These are phyloP conservation scores for Helenozyma baotianmanensis DNA, from an alignment of 805 yeast species.

Conservation along the genomic window DNA sequence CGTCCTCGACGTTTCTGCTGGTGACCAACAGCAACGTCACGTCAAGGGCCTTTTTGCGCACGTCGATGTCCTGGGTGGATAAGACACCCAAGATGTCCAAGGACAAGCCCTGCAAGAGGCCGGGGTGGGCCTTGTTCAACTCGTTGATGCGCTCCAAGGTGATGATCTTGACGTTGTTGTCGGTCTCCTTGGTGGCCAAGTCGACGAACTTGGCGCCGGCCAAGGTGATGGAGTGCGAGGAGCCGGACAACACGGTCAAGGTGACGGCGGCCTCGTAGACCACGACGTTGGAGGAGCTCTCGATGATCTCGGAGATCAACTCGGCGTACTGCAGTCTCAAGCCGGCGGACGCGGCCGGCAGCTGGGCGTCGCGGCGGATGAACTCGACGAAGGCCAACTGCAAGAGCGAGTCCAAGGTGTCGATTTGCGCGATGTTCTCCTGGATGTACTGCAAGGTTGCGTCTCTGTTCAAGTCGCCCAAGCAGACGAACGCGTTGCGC, in stretches of 20 bases:
- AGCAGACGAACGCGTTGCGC: constrained; percentile 89
- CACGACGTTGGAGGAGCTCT: constrained; percentile 65
- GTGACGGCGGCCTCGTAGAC: constrained; percentile 90
- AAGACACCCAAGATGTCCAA: constrained; percentile 84
- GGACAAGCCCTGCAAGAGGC: constrained; percentile 75
- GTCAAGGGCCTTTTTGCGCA: constrained; percentile 80
- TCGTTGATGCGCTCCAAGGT: constrained; percentile 82
- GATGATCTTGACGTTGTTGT: constrained; percentile 89
- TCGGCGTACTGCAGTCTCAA: constrained; percentile 68
- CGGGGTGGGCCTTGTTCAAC: constrained; percentile 70
- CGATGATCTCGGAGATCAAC: constrained; percentile 68
- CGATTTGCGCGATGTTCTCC: constrained; percentile 56
- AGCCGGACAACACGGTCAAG: constrained; percentile 52
- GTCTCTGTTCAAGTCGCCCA: constrained; percentile 78
- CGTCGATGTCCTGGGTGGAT: constrained; percentile 86
- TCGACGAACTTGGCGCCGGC: constrained; percentile 87
- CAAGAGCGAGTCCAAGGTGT: constrained; percentile 70
- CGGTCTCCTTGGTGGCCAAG: constrained; percentile 87
- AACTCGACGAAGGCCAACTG: constrained; percentile 91
- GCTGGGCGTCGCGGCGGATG: constrained; percentile 62
- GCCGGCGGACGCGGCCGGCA: constrained; percentile 39
- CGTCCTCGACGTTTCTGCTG: constrained; percentile 89
- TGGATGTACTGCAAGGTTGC: constrained; percentile 80
- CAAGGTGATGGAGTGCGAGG: constrained; percentile 62
- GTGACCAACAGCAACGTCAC: constrained; percentile 78